Percentiles rank a stretch among this genome's conserved stretches.
Conservation (phyloP, 148 eudicot species). For the Arctostaphylos glauca region DNA sequence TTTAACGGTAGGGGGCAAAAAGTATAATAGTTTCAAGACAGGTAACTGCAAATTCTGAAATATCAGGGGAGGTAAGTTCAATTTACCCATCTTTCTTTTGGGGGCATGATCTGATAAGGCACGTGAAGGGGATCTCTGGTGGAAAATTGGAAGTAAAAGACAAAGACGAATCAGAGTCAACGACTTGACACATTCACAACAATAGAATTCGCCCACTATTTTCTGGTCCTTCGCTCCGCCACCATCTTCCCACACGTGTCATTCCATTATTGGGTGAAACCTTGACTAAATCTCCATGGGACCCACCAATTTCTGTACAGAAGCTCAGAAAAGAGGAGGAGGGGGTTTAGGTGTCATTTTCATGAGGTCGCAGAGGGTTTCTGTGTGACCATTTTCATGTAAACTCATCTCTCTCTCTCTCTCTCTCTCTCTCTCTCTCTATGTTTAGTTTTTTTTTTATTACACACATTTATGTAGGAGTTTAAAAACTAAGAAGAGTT, state of each 20-base stretch:
- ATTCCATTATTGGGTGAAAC: background rate
- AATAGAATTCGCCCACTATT: background rate
- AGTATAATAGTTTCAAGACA: no score
- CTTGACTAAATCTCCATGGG: background rate
- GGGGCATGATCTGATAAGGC: background rate
- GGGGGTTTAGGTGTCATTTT: background rate
- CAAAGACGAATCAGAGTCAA: background rate
- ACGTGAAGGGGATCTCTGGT: background rate
- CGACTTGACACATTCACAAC: background rate
- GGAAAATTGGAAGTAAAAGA: background rate
- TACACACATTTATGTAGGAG: no score
- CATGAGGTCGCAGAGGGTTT: background rate
- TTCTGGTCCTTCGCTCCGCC: background rate
- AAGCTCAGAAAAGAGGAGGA: background rate
- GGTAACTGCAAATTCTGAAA: no score
- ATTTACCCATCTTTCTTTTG: background rate
- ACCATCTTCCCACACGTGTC: background rate
- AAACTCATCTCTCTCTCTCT: background rate
- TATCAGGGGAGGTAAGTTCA: background rate
- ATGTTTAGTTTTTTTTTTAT: no score
- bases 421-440: no score
- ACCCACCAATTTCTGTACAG: background rate
- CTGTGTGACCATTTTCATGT: background rate
- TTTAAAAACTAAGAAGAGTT: no score
- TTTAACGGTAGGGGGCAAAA: no score